phyloP scores from a whole-genome alignment of 345 rosid genomes.

The Moringa oleifera region DNA sequence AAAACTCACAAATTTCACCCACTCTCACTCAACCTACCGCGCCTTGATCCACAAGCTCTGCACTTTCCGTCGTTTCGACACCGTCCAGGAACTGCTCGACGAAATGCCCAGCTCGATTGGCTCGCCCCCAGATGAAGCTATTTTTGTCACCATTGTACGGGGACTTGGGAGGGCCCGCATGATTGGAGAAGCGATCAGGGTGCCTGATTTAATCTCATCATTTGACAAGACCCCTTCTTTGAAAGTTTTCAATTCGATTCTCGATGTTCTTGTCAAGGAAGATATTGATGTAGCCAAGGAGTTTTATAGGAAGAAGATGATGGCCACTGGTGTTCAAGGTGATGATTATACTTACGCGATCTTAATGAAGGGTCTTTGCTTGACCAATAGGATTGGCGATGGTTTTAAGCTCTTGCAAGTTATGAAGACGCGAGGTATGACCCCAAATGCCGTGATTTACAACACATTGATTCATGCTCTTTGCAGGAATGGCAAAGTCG shows the following conservation, averaged over 20 bases:
- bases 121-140: conserved; percentile 58
- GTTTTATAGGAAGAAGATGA: conserved; percentile 76
- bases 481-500: conserved; percentile 72
- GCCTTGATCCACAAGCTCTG: conserved; percentile 61
- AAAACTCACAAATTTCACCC: conserved; percentile 50
- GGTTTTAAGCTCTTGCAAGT: conserved; percentile 80
- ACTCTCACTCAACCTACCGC: conserved; percentile 77
- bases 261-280: conserved; percentile 75
- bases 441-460: conserved; percentile 61
- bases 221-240: conserved; percentile 51
- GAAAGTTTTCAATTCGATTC: conserved; percentile 63
- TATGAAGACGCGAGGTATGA: conserved; percentile 44
- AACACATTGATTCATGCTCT: conserved; percentile 70
- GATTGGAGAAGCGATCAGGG: conserved; percentile 43
- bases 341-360: conserved; percentile 85
- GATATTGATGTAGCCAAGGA: conserved; percentile 80
- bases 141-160: conserved; percentile 57
- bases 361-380: conserved; percentile 89
- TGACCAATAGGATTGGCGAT: conserved; percentile 75
- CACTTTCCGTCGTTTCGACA: conserved; percentile 51
- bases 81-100: conserved; percentile 71
- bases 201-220: conserved; percentile 44
- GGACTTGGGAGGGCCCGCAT: conserved; percentile 65
- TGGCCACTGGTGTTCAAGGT: conserved; percentile 54
- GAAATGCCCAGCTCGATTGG: conserved; percentile 72